Conservation (phyloP, 257 asterid genomes). For the Apocynum venetum region DNA sequence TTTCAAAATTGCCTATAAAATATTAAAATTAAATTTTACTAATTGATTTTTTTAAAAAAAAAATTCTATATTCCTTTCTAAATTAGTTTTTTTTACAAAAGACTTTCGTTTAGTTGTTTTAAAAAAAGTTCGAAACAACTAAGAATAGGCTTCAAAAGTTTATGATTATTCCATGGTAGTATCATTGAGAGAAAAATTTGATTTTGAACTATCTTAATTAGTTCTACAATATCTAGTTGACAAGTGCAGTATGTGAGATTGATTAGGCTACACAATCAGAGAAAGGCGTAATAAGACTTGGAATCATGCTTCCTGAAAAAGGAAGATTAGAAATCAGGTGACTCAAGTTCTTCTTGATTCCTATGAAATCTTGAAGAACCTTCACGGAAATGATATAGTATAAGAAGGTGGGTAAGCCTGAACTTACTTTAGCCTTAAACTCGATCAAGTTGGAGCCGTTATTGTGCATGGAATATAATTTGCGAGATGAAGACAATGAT, state of each 20-base stretch:
- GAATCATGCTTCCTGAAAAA: background rate
- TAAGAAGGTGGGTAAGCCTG: background rate
- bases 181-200: no score
- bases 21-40: no score
- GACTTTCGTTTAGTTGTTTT: no score
- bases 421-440: conserved; percentile 71
- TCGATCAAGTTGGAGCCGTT: conserved; percentile 68
- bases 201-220: no score
- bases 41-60: no score
- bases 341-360: background rate
- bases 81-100: no score
- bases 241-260: background rate
- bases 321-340: background rate
- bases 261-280: background rate
- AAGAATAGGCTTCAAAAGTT: no score
- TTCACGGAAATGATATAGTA: background rate
- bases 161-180: no score
- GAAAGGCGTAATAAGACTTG: background rate
- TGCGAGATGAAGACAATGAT: conserved; percentile 30
- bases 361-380: background rate
- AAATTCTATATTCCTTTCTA: no score
- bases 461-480: conserved; percentile 47
- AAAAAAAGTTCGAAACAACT: no score
- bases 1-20: no score
- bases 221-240: no score